Conservation (phyloP, 2,329 filamentous ascomycete species). For the Eutypa lata region DNA sequence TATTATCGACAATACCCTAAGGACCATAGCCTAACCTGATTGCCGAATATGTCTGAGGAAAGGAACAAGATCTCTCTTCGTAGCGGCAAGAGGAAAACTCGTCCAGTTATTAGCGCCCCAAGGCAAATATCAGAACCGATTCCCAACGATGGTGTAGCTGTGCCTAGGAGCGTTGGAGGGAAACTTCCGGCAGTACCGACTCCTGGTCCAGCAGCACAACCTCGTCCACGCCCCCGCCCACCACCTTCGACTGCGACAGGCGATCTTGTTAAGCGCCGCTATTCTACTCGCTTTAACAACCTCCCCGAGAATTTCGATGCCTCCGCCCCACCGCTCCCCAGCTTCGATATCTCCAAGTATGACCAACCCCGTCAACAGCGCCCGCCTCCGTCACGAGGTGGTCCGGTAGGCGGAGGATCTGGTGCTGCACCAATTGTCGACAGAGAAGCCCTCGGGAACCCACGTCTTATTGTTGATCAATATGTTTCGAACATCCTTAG, state of each 20-base stretch:
- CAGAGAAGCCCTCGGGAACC: constrained; percentile 73
- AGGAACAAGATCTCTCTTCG: constrained; percentile 61
- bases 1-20: too few relatives aligned
- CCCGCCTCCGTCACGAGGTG: constrained; percentile 49
- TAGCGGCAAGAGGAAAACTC: constrained; percentile 58
- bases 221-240: constrained; percentile 31
- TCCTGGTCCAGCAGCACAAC: constrained; percentile 30
- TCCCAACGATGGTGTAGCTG: constrained; percentile 44
- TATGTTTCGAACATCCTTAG: constrained; percentile 72
- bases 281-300: constrained; percentile 88
- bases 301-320: constrained; percentile 66
- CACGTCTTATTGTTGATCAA: constrained; percentile 74
- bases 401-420: constrained; percentile 41
- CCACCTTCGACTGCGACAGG: constrained; percentile 57
- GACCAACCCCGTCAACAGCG: constrained; percentile 43
- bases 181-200: constrained; percentile 21
- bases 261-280: constrained; percentile 89
- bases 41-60: constrained; percentile 55
- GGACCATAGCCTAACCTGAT: neutral
- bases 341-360: constrained; percentile 51
- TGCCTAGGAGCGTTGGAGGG: constrained; percentile 32
- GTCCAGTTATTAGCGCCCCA: constrained; percentile 61
- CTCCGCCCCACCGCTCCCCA: constrained; percentile 65
- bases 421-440: constrained; percentile 65
- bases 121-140: constrained; percentile 62